These are phyloP conservation scores for Cordyceps cicadae DNA, from an alignment of 2,329 filamentous ascomycete species.

Conservation along the genomic window DNA sequence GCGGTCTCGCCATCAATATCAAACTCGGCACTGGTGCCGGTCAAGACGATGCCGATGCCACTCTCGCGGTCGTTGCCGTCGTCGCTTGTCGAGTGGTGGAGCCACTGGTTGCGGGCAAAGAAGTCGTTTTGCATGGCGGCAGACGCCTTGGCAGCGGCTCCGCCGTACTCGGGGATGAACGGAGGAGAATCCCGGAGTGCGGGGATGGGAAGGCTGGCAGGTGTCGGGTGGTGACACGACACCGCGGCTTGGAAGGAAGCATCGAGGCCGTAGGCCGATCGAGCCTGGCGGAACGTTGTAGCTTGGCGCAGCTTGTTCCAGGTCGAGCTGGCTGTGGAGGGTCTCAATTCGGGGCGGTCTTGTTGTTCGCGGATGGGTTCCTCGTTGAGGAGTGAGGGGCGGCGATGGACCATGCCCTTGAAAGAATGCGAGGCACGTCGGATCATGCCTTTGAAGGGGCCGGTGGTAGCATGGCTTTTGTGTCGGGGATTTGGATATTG, in stretches of 20 bases:
- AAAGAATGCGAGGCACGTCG: constrained; percentile 48
- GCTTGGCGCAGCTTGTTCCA: constrained; percentile 46
- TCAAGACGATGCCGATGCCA: constrained; percentile 53
- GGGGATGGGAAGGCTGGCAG: constrained; percentile 33
- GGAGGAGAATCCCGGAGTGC: constrained; percentile 47
- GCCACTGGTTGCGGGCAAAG: constrained; percentile 32
- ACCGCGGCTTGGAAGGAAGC: constrained; percentile 17
- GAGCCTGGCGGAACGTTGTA: constrained; percentile 41
- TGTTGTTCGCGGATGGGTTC: constrained; percentile 23
- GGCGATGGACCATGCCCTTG: constrained; percentile 43
- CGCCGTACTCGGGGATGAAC: constrained; percentile 50
- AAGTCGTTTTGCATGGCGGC: constrained; percentile 52
- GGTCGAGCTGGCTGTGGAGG: constrained; percentile 40
- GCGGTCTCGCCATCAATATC: constrained; percentile 27
- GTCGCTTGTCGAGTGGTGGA: constrained; percentile 32
- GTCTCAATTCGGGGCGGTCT: constrained; percentile 22
- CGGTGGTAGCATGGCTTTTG: constrained; percentile 20
- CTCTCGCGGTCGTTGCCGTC: constrained; percentile 53
- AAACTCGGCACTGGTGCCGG: constrained; percentile 31
- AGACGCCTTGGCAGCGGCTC: constrained; percentile 53
- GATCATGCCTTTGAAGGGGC: constrained; percentile 41
- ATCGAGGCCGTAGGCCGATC: constrained; percentile 36
- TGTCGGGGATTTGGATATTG: constrained; percentile 14
- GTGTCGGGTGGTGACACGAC: constrained; percentile 21
- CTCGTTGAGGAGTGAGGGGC: constrained; percentile 33